Percentiles rank a stretch among this genome's conserved stretches.
phyloP scores from a whole-genome alignment of 2,329 filamentous ascomycete genomes.

The Cadophora sp. region DNA sequence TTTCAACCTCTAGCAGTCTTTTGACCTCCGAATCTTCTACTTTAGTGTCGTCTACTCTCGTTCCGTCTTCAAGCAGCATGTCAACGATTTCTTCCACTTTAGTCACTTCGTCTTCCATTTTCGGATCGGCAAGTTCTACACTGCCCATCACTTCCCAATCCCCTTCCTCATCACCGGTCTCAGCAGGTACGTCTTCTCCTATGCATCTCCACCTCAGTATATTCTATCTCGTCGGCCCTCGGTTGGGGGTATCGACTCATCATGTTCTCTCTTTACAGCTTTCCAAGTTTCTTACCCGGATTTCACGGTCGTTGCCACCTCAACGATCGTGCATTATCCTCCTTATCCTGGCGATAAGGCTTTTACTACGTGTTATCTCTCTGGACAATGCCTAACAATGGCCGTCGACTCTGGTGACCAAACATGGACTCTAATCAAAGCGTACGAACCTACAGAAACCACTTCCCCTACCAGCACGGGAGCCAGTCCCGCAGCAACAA shows the following conservation, averaged over 20 bases:
- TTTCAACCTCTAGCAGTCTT: background rate
- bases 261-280: background rate
- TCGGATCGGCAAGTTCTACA: background rate
- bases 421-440: conserved; percentile 5
- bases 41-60: background rate
- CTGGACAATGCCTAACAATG: background rate
- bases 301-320: background rate
- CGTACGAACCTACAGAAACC: background rate
- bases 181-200: conserved; percentile 3
- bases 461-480: background rate
- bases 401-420: no score
- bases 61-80: background rate
- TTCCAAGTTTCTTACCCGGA: background rate
- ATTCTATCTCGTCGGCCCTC: conserved; percentile 10
- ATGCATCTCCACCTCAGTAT: background rate
- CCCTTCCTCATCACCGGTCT: background rate
- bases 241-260: conserved; percentile 12
- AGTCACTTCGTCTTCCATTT: background rate
- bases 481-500: background rate
- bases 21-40: background rate
- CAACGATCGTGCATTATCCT: background rate
- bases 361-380: background rate
- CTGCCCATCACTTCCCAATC: background rate
- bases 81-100: background rate
- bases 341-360: background rate